phyloP scores from a whole-genome alignment of 2,329 filamentous ascomycete species.

The Cercospora sp. region DNA sequence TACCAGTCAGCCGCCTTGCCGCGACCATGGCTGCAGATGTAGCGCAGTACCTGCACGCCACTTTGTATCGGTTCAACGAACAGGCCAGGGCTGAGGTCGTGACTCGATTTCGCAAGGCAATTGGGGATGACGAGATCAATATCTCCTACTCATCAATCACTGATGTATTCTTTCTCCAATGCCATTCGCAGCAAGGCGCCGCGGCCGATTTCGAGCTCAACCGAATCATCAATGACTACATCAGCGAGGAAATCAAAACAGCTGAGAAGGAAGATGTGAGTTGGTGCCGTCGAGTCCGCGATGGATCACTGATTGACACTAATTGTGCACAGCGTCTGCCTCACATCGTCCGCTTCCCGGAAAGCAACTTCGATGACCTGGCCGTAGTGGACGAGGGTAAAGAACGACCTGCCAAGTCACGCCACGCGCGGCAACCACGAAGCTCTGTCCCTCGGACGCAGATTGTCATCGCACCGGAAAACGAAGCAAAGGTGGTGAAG shows the following conservation, averaged over 20 bases:
- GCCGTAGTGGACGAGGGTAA: slow-evolving; percentile 21
- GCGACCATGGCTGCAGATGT: slow-evolving; percentile 26
- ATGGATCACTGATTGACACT: slow-evolving; percentile 1
- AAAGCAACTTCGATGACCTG: slow-evolving; percentile 26
- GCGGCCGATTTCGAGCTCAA: slow-evolving; percentile 27
- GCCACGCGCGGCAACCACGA: neutral
- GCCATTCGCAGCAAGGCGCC: slow-evolving; percentile 20
- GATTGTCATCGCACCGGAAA: slow-evolving; percentile 18
- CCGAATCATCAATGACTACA: slow-evolving; percentile 21
- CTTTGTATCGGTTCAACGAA: slow-evolving; percentile 33
- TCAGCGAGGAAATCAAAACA: slow-evolving; percentile 24
- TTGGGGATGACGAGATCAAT: slow-evolving; percentile 26
- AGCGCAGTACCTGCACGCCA: slow-evolving; percentile 33
- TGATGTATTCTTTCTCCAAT: slow-evolving; percentile 31
- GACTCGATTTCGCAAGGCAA: slow-evolving; percentile 23
- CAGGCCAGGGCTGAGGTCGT: slow-evolving; percentile 27
- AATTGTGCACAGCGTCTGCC: slow-evolving; percentile 14
- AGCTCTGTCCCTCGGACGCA: slow-evolving; percentile 16
- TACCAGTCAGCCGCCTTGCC: neutral
- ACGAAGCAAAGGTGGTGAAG: slow-evolving; percentile 18
- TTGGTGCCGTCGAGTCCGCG: slow-evolving; percentile 4
- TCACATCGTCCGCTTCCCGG: slow-evolving; percentile 27
- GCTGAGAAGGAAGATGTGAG: slow-evolving; percentile 21
- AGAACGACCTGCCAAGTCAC: neutral
- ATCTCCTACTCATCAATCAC: slow-evolving; percentile 26